Conservation (phyloP, 306 rosid species). For the Malus asiatica region DNA sequence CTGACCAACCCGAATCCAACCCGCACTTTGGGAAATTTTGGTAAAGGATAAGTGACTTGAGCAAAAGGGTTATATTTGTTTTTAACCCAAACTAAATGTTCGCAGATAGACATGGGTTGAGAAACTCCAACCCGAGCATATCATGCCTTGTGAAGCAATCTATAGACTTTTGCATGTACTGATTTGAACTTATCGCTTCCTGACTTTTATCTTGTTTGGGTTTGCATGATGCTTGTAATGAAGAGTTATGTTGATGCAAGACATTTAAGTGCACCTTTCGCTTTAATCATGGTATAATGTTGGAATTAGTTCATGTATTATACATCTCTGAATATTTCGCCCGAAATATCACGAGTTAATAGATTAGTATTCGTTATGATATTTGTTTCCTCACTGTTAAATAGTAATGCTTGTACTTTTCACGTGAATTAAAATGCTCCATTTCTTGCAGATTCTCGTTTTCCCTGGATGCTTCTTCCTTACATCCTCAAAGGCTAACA, state of each 20-base stretch:
- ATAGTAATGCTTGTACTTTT: neutral
- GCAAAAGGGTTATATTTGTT: neutral
- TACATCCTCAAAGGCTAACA: conserved; percentile 2
- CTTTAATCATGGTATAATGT: neutral
- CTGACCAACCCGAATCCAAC: neutral
- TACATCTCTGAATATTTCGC: neutral
- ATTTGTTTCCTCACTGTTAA: neutral
- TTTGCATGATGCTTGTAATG: neutral
- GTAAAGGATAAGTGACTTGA: neutral
- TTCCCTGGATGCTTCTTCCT: conserved; percentile 11
- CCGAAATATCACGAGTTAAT: neutral
- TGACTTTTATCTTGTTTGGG: neutral
- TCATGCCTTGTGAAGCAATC: neutral
- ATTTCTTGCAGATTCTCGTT: conserved; percentile 27
- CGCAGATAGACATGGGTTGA: neutral
- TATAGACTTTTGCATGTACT: neutral
- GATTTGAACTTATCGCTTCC: neutral
- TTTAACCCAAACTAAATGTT: neutral
- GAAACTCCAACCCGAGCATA: neutral
- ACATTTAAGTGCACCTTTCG: neutral
- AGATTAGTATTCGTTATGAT: neutral
- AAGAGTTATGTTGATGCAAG: neutral
- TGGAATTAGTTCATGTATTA: neutral
- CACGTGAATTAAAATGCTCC: conserved; percentile 7
- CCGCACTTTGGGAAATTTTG: neutral